Percentiles rank a stretch among this genome's conserved stretches.
These are phyloP conservation scores for Diplocarpon mali DNA, from an alignment of 2,329 filamentous ascomycete species.

Conservation along the genomic window DNA sequence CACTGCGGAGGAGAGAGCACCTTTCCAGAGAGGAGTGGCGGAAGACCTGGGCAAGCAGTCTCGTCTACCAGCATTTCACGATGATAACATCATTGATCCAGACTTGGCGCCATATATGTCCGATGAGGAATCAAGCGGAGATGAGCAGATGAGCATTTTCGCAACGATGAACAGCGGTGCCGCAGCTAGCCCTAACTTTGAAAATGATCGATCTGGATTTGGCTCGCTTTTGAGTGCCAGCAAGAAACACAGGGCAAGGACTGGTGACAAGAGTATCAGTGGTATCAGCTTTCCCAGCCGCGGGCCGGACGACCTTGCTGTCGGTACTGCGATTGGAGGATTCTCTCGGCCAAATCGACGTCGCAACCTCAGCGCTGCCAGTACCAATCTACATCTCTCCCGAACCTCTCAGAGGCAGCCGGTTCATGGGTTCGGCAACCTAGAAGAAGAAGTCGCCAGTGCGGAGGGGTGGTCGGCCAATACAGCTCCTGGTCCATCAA, in stretches of 20 bases:
- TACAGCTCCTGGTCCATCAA: constrained; percentile 27
- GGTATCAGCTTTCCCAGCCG: constrained; percentile 59
- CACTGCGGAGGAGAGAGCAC: constrained; percentile 67
- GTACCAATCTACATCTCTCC: constrained; percentile 54
- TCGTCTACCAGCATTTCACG: constrained; percentile 83
- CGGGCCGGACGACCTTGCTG: constrained; percentile 49
- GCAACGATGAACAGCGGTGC: constrained; percentile 60
- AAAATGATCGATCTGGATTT: constrained; percentile 62
- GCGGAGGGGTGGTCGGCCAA: constrained; percentile 15
- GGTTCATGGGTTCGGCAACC: constrained; percentile 30
- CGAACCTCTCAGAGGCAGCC: constrained; percentile 58
- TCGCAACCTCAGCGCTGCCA: constrained; percentile 76
- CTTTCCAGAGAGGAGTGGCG: constrained; percentile 67
- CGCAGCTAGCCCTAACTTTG: constrained; percentile 51
- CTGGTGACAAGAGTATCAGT: constrained; percentile 64
- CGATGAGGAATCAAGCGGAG: constrained; percentile 83
- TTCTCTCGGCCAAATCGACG: constrained; percentile 54
- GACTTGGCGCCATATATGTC: constrained; percentile 93
- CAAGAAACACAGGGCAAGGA: constrained; percentile 61
- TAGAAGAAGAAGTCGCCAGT: constrained; percentile 22
- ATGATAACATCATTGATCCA: constrained; percentile 96
- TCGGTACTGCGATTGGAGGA: constrained; percentile 45
- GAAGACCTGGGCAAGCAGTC: constrained; percentile 56
- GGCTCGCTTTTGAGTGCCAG: constrained; percentile 60
- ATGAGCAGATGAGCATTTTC: constrained; percentile 84